Evolutionary conservation across 192 early-diverging fungal species (phyloP).

Genomic region (Coemansia sp.): DNA sequence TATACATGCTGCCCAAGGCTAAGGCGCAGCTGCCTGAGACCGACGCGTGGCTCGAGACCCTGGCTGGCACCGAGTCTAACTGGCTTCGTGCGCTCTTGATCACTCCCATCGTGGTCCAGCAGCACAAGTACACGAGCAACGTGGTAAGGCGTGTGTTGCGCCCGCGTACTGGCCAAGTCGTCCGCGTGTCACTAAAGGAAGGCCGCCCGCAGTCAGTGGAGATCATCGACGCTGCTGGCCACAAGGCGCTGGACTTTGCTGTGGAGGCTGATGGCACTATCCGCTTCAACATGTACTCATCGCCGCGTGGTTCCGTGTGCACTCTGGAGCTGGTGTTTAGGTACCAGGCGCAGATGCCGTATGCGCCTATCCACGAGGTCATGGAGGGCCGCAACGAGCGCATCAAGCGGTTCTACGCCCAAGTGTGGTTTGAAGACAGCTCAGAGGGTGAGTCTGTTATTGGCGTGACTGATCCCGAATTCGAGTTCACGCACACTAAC

Average conservation of each 20-base stretch:
- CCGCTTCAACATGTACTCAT: slow-evolving; percentile 60
- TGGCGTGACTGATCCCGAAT: slow-evolving; percentile 63
- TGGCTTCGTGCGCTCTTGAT: slow-evolving; percentile 86
- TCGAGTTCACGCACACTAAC: slow-evolving; percentile 53
- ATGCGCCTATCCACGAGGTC: slow-evolving; percentile 74
- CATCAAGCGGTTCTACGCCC: slow-evolving; percentile 63
- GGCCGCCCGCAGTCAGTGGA: neutral
- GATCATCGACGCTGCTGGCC: neutral
- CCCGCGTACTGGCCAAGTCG: slow-evolving; percentile 57
- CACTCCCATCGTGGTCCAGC: slow-evolving; percentile 70
- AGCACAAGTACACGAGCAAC: slow-evolving; percentile 61
- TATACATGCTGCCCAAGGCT: slow-evolving; percentile 3
- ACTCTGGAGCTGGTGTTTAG: slow-evolving; percentile 79
- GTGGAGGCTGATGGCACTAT: slow-evolving; percentile 54
- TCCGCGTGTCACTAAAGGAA: neutral
- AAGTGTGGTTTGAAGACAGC: slow-evolving; percentile 68
- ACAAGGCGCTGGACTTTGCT: slow-evolving; percentile 48
- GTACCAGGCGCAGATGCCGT: slow-evolving; percentile 74
- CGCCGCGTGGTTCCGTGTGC: slow-evolving; percentile 56
- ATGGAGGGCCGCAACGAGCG: slow-evolving; percentile 65
- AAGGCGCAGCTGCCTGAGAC: slow-evolving; percentile 7
- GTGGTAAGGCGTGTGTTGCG: slow-evolving; percentile 59
- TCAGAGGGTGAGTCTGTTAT: slow-evolving; percentile 55
- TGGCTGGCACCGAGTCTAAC: slow-evolving; percentile 65
- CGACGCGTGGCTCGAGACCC: slow-evolving; percentile 62